Evolutionary conservation across 2,329 filamentous ascomycete genomes (phyloP), one percentile per base, ranked within the genome.

Genomic region (Cladosporium phlei): DNA sequence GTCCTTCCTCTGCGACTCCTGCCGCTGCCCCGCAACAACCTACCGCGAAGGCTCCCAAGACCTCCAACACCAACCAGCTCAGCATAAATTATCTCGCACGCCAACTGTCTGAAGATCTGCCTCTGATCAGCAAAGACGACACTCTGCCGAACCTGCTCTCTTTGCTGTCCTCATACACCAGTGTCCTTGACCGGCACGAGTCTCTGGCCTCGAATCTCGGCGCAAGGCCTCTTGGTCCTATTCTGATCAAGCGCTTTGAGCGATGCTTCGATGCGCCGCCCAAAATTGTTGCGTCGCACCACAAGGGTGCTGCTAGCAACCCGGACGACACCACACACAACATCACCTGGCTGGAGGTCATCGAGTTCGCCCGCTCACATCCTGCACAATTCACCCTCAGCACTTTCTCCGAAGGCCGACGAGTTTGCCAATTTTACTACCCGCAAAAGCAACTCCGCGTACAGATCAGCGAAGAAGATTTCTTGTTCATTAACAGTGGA

Each of bases 381-480:
- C 86, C 88, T 0, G 77, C 80, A 54, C 86, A 91, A 46, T 93
- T 94, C 66, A 77, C 80, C 25, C 70, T 94, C 42, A 81, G 80
- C 46, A 80, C 85, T 48, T 77, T 78, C 52, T 75, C 79, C 34
- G 83, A 86, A 54, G 85, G 85, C 16, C 70, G 78, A 44, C 78
- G 84, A 37, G 81, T 85, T 44, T 94, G 88, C 61, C 86, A 88
- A 52, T 93, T 95, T 65, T 81, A 83, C 60, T 66, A 65, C 38
- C 62, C 64, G 22, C 82, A 88, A 53, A 89, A 89, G 61, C 86
- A 89, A 51, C 78, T 83, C 54, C 79, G 86, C 38, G 84, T 94
- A 7, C 87, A 95, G 68, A 91, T 95, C 51, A 82, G 81, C 14
- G 88, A 94, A 64, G 88, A 94, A 63, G 88, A 95, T 62, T 95